A percentile compares a stretch with the other conserved stretches of the same genome.
Evolutionary conservation across 805 yeast genomes (phyloP).

Genomic region (Candida bentonensis): DNA sequence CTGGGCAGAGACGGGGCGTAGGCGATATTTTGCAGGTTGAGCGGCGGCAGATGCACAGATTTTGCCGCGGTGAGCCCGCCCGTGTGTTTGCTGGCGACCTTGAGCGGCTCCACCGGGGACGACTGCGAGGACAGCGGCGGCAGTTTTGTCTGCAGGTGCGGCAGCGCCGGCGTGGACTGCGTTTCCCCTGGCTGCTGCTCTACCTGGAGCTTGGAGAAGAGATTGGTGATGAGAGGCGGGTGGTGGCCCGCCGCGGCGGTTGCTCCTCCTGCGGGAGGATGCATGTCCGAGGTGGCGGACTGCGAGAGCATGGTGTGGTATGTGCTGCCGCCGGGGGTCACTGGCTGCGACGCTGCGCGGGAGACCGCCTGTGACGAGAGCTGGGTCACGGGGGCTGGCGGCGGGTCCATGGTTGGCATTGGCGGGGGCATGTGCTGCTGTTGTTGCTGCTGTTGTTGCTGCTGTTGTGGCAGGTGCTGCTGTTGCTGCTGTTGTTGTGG

Average conservation of each 20-base stretch:
- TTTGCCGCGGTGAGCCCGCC: not conserved
- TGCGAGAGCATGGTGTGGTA: too few relatives aligned
- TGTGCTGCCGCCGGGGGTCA: not conserved
- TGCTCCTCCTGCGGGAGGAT: too few relatives aligned
- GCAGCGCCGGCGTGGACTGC: not conserved
- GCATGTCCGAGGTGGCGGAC: too few relatives aligned
- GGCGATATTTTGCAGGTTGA: not conserved
- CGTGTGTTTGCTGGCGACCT: not conserved
- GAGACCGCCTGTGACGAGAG: not conserved
- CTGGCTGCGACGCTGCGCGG: not conserved
- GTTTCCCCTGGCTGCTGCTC: not conserved
- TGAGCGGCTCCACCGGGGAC: not conserved
- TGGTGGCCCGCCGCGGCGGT: too few relatives aligned
- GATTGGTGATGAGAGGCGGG: not conserved
- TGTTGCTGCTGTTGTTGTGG: conserved; percentile 27
- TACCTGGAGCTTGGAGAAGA: not conserved
- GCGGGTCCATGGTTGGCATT: conserved; percentile 9
- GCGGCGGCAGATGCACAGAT: not conserved
- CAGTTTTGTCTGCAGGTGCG: conserved; percentile 2
- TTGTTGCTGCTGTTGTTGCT: conserved; percentile 12
- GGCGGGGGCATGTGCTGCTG: conserved; percentile 17
- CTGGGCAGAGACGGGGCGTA: not conserved
- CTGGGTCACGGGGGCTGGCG: not conserved
- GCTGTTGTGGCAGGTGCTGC: conserved; percentile 24
- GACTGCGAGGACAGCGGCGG: not conserved